phyloP scores from a whole-genome alignment of 495 filamentous ascomycete species.

The Penicillium fimorum region DNA sequence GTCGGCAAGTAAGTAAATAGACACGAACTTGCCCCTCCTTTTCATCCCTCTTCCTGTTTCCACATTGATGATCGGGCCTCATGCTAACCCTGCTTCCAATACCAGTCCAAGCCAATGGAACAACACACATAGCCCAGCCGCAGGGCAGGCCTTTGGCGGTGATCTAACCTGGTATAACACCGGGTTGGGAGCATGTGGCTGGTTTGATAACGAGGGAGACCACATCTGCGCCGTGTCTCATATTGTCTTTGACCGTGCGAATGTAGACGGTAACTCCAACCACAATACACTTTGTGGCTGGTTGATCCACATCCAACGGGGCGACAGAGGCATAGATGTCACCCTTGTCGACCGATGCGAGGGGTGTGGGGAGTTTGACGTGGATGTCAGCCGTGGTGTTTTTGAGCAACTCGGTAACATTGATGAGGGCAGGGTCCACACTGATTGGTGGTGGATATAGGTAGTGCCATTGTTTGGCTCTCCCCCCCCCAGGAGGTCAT shows the following conservation, averaged over 20 bases:
- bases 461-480: conserved; percentile 18
- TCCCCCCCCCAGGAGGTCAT: conserved; percentile 4
- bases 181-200: conserved; percentile 70
- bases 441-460: conserved; percentile 69
- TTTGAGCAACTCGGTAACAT: conserved; percentile 60
- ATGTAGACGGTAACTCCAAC: conserved; percentile 60
- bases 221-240: conserved; percentile 66
- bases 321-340: conserved; percentile 59
- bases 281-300: conserved; percentile 67
- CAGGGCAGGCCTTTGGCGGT: conserved; percentile 31
- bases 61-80: background rate
- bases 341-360: conserved; percentile 74
- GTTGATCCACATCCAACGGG: conserved; percentile 56
- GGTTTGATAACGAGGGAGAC: conserved; percentile 49
- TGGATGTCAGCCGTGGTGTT: conserved; percentile 62
- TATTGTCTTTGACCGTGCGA: conserved; percentile 62
- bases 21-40: background rate
- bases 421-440: conserved; percentile 55
- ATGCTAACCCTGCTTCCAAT: background rate
- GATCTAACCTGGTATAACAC: conserved; percentile 71
- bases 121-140: background rate
- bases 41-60: background rate
- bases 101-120: background rate
- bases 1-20: background rate
- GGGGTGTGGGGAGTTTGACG: conserved; percentile 60